Conservation (phyloP, 257 asterid species). For the Eustoma russellianum region DNA sequence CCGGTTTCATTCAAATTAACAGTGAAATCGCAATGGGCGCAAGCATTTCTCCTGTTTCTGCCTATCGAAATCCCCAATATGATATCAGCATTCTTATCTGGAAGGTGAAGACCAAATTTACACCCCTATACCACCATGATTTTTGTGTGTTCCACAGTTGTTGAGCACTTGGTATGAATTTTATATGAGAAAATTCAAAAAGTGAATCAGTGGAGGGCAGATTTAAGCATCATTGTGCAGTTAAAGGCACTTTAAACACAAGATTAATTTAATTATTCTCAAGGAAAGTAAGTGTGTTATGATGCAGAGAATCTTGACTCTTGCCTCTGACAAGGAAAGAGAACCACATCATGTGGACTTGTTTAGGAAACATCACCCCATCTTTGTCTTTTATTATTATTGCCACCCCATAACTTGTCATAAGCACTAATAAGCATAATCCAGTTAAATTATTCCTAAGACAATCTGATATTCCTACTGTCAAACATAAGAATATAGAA, state of each 20-base stretch:
- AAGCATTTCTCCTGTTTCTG: slow-evolving; percentile 90
- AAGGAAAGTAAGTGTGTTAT: slow-evolving; percentile 11
- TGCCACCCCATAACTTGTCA: slow-evolving; percentile 1
- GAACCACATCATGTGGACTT: slow-evolving; percentile 10
- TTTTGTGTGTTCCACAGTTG: slow-evolving; percentile 9
- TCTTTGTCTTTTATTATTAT: slow-evolving; percentile 4
- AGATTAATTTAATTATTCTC: slow-evolving; percentile 5
- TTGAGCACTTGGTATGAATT: slow-evolving; percentile 12
- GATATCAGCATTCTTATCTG: slow-evolving; percentile 79
- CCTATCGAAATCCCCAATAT: slow-evolving; percentile 48
- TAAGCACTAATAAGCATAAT: neutral
- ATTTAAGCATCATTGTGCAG: slow-evolving; percentile 9
- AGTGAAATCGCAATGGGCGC: slow-evolving; percentile 92
- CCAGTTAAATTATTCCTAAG: neutral
- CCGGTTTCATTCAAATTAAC: slow-evolving; percentile 86
- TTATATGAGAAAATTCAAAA: neutral
- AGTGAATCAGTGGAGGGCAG: slow-evolving; percentile 2
- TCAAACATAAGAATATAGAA: too few relatives aligned
- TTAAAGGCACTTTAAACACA: slow-evolving; percentile 4
- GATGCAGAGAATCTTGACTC: slow-evolving; percentile 36
- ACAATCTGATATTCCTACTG: slow-evolving; percentile 1
- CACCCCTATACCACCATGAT: slow-evolving; percentile 6
- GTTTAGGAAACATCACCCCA: slow-evolving; percentile 8
- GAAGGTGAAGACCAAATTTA: slow-evolving; percentile 61
- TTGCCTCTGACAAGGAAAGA: slow-evolving; percentile 6